Evolutionary conservation across 2,329 filamentous ascomycete species (phyloP), one percentile per base, ranked within the genome.

Genomic region (Exophiala oligosperma): DNA sequence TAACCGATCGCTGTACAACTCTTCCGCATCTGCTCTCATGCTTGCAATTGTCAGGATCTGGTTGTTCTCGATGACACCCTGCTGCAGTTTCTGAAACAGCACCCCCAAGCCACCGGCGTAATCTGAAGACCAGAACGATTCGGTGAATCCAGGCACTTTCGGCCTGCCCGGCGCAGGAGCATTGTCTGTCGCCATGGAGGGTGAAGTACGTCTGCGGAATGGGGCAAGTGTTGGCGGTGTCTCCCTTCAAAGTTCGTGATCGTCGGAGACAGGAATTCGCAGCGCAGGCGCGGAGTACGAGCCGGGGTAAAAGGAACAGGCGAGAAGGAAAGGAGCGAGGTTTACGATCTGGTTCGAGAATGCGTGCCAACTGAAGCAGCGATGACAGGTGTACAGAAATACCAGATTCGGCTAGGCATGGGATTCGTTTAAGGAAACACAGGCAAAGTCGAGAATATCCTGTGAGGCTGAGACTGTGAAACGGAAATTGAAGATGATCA

Each of bases 101-200:
- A 97, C 92, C 55, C 93, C 92, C 66, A 99, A 84, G 63, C 94
- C 92, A 81, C 90, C 92, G 73, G 93, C 93, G 82, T 97, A 97
- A 83, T 99, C 94, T 73, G 86, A 85, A 62, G 94, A 96, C 94
- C 94, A 99, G 79, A 99, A 97, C 51, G 92, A 96, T 78, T 93
- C 91, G 67, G 92, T 87, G 77, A 99, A 97, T 69, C 90, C 85
- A 67, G 90, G 89, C 90, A 93, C 93, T 73, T 75, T 85, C 70
- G 62, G 54, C 53, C 59, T 48, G 46, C 24, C 46, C 9, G 49
- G 46, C 6, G 59, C 17, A 9, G 55, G 55, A 41, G 49, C 28
- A 38, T 21, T 52, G 41, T 61, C 59, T 3, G 35, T 51, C 37
- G 52, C 56, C 59, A 61, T 61, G 28, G 50, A 37, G 44, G 6